These are phyloP conservation scores for Jatropha podagrica DNA, from an alignment of 441 rosid genomes.

Conservation along the genomic window DNA sequence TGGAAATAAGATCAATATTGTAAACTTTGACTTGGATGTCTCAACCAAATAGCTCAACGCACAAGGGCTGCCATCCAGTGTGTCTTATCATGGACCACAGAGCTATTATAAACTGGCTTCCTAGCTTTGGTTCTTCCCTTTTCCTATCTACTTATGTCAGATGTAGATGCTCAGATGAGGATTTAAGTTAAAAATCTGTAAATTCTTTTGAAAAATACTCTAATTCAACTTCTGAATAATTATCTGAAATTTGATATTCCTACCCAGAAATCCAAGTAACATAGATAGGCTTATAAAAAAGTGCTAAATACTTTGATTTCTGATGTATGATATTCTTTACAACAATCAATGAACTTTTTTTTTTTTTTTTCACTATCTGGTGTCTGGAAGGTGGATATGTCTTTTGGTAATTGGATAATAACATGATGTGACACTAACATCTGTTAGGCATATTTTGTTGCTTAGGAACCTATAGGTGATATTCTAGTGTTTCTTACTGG, in stretches of 20 bases:
- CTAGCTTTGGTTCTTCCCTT: background rate
- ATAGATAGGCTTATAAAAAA: background rate
- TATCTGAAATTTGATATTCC: background rate
- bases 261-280: background rate
- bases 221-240: background rate
- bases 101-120: background rate
- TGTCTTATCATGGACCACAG: background rate
- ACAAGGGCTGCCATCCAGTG: background rate
- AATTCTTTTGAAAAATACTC: background rate
- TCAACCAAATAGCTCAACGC: background rate
- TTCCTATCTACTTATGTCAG: background rate
- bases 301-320: background rate
- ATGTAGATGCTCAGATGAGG: too few relatives aligned
- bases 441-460: slow-evolving; percentile 15
- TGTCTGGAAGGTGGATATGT: background rate
- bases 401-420: background rate
- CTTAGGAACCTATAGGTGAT: slow-evolving; percentile 89
- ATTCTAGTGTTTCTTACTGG: slow-evolving; percentile 94
- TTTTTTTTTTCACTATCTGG: background rate
- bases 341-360: background rate
- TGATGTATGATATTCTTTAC: background rate
- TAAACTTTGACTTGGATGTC: background rate
- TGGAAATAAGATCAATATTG: background rate
- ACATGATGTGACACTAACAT: slow-evolving; percentile 7
- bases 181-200: background rate